A percentile compares a stretch with the other conserved stretches of the same genome.
Evolutionary conservation across 352 stramenopile genomes (phyloP).

Genomic region (Peronospora destructor): DNA sequence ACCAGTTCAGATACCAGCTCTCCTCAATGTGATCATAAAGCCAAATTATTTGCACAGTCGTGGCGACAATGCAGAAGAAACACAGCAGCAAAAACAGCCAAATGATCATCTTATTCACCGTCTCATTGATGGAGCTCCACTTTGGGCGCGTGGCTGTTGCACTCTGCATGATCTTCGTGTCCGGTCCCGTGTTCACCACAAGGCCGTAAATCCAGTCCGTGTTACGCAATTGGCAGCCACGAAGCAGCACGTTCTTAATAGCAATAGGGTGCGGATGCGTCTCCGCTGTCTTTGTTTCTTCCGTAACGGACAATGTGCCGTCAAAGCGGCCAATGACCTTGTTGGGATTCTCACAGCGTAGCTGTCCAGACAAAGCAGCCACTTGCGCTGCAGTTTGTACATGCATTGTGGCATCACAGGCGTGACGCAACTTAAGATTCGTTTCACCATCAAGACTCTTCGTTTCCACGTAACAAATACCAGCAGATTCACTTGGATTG

Average conservation of each 20-base stretch:
- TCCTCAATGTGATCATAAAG: slow-evolving; percentile 43
- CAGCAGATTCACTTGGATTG: slow-evolving; percentile 47
- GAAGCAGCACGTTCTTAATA: slow-evolving; percentile 85
- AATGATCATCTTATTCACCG: slow-evolving; percentile 76
- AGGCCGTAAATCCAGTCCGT: slow-evolving; percentile 86
- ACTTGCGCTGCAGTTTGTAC: slow-evolving; percentile 34
- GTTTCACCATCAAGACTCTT: slow-evolving; percentile 87
- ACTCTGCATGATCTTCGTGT: slow-evolving; percentile 85
- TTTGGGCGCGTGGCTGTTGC: slow-evolving; percentile 50
- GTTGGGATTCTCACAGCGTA: slow-evolving; percentile 76
- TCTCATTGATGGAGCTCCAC: slow-evolving; percentile 80
- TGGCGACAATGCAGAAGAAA: slow-evolving; percentile 44
- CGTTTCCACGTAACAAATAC: slow-evolving; percentile 86
- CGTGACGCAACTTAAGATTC: slow-evolving; percentile 85
- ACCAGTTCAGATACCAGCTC: slow-evolving; percentile 46
- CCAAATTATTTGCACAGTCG: slow-evolving; percentile 59
- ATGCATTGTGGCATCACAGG: slow-evolving; percentile 49
- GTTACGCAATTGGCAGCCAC: slow-evolving; percentile 82
- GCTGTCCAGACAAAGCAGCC: slow-evolving; percentile 33
- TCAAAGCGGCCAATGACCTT: slow-evolving; percentile 75
- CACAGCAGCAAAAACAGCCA: slow-evolving; percentile 67
- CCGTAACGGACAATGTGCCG: slow-evolving; percentile 43
- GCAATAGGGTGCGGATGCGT: slow-evolving; percentile 48
- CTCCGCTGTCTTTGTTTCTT: slow-evolving; percentile 17
- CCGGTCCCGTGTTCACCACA: slow-evolving; percentile 81